Base-by-base conservation (phyloP, 306 rosid genomes). In the Corylus avellana region DNA sequence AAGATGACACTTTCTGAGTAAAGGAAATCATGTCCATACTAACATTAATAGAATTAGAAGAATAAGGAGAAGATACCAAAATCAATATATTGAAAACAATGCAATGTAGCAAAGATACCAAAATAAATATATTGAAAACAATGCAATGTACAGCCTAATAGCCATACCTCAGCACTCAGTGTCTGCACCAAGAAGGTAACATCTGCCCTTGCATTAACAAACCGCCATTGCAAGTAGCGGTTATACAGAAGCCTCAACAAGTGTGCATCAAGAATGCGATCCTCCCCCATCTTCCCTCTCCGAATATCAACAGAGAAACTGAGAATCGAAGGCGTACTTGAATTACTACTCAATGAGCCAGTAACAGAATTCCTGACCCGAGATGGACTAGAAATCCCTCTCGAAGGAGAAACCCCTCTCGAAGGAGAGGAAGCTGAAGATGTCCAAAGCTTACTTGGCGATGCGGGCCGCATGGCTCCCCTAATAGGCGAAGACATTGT, bases 271-370 rank as follows among this genome's bases (percentile, higher is more conserved):
- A 90, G 82, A 75, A 96, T 88, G 8, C 94, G 96, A 83, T 93
- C 97, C 55, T 93, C 98, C 82, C 98, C 99, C 77, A 93, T 86
- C 90, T 93, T 96, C 78, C 99, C 97, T 84, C 98, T 86, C 88
- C 98, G 87, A 66, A 91, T 92, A 77, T 96, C 97, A 50, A 91
- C 96, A 16, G 97, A 88, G 84, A 93, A 93, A 80, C 98, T 93
- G 71, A 96, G 93, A 85, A 96, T 93, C 3, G 99, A 96, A 54
- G 98, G 97, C 7, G 92, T 89, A 42, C 84, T 78, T 7, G 88
- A 88, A 79, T 81, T 75, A 81, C 88, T 77, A 80, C 83, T 92
- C 74, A 89, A 84, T 4, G 92, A 59, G 51, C 90, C 85, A 53
- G 88, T 84, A 84, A 85, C 86, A 7, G 91, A 66, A 84, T 86